phyloP scores from a whole-genome alignment of 2,329 filamentous ascomycete genomes.

The Colletotrichum sidae region DNA sequence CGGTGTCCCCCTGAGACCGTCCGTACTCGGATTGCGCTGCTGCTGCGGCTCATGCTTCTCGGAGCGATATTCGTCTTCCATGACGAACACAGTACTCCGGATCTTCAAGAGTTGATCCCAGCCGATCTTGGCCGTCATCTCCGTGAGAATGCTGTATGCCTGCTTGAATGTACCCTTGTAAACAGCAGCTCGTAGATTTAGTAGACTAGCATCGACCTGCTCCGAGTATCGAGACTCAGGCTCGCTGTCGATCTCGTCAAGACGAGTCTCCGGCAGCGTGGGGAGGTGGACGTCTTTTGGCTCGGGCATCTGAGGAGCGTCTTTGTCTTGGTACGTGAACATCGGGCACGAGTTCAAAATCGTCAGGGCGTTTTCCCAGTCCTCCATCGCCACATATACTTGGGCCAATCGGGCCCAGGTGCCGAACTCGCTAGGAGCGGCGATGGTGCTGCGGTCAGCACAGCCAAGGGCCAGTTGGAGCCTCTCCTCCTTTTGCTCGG shows the following conservation, averaged over 20 bases:
- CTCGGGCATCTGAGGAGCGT: constrained; percentile 93
- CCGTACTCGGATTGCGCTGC: constrained; percentile 82
- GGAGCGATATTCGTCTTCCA: constrained; percentile 97
- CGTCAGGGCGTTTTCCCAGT: constrained; percentile 95
- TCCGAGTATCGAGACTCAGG: constrained; percentile 84
- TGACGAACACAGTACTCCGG: constrained; percentile 96
- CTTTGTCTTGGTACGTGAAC: constrained; percentile 99
- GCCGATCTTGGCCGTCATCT: constrained; percentile 95
- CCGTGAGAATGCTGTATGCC: constrained; percentile 92
- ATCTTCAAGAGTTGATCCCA: constrained; percentile 98
- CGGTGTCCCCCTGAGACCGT: constrained; percentile 79
- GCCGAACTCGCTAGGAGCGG: constrained; percentile 95
- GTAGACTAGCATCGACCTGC: constrained; percentile 85
- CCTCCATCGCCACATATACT: constrained; percentile 92
- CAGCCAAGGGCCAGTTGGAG: constrained; percentile 90
- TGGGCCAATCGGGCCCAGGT: constrained; percentile 96
- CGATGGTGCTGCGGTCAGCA: constrained; percentile 93
- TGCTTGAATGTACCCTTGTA: constrained; percentile 97
- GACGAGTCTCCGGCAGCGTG: constrained; percentile 85
- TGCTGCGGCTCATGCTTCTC: constrained; percentile 77
- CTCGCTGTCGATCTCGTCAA: constrained; percentile 97
- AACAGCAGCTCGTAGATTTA: constrained; percentile 85
- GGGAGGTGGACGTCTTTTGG: constrained; percentile 89
- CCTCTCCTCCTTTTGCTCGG: constrained; percentile 72
- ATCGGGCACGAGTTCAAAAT: constrained; percentile 99